Conservation (phyloP, 495 filamentous ascomycete genomes). For the Penicillium cosmopolitanum region DNA sequence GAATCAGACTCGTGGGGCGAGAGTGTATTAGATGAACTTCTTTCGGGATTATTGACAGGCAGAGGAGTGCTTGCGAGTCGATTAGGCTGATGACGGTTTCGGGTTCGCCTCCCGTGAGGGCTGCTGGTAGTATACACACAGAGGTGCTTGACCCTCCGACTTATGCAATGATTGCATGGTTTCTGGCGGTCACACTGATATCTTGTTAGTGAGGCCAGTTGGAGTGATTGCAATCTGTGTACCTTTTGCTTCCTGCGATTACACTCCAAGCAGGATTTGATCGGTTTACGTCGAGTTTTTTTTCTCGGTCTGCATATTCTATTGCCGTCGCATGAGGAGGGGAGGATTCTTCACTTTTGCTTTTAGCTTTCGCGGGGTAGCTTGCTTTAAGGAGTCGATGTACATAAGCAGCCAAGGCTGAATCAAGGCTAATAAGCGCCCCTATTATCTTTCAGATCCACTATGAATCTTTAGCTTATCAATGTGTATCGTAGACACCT, state of each 20-base stretch:
- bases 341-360: background rate
- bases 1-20: background rate
- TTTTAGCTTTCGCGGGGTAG: conserved; percentile 5
- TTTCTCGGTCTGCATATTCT: conserved; percentile 1
- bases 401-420: background rate
- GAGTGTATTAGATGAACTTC: conserved; percentile 1
- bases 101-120: background rate
- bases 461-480: background rate
- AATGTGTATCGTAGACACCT: background rate
- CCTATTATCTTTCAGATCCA: background rate
- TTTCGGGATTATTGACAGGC: background rate
- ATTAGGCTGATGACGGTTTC: background rate
- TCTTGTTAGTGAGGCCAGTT: background rate
- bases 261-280: conserved; percentile 5
- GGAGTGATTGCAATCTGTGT: background rate
- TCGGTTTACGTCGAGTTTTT: conserved; percentile 4
- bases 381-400: conserved; percentile 1
- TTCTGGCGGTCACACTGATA: conserved; percentile 2
- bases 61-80: background rate
- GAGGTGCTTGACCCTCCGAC: conserved; percentile 1
- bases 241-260: conserved; percentile 6
- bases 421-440: background rate
- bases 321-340: background rate
- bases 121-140: background rate
- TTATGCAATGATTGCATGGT: conserved; percentile 3